Evolutionary conservation across 352 stramenopile species (phyloP), one percentile per base, ranked within the genome.

Genomic region (Heterotrichella gracilis): DNA sequence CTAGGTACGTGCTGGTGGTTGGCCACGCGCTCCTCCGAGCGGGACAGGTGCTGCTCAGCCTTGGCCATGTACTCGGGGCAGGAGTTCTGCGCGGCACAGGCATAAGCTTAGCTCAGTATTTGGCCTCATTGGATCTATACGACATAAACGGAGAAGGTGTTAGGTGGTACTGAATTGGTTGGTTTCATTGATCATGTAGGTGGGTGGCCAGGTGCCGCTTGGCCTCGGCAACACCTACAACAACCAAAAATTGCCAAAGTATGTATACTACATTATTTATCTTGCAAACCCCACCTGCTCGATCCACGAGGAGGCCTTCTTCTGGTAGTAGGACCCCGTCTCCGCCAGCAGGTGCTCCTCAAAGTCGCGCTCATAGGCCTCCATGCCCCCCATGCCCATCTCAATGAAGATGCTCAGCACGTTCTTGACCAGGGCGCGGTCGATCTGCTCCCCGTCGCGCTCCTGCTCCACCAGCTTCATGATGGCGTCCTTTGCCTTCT

Each of bases 31-130:
- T 77, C 74, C 42, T 77, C 77, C 73, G 92, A 84, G 64, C 79
- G 74, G 22, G 80, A 76, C n/a, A 93, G 74, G 2, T 80, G 79
- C 39, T 81, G 80, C 71, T 93, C 85, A 13, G 82, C 82, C 76
- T 96, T 96, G 70, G 94, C 85, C 69, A 99, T 77, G 78, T 98
- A 98, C 69, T 91, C 86, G 0, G 93, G 92, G 13, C 90, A 96
- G 66, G 87, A 95, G 80, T 97, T 88, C 25, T 73, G 66, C n/a
- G n/a, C n/a, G n/a, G n/a, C n/a, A n/a, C n/a, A n/a, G n/a, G n/a
- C n/a, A n/a, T n/a, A n/a, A n/a, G n/a, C n/a, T n/a, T n/a, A n/a
- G n/a, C n/a, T n/a, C n/a, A n/a, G n/a, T n/a, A n/a, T n/a, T n/a
- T n/a, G n/a, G n/a, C n/a, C n/a, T n/a, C n/a, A n/a, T n/a, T n/a